phyloP scores from a whole-genome alignment of 768 basidiomycete species.

The Phlebiopsis flavidoalba region DNA sequence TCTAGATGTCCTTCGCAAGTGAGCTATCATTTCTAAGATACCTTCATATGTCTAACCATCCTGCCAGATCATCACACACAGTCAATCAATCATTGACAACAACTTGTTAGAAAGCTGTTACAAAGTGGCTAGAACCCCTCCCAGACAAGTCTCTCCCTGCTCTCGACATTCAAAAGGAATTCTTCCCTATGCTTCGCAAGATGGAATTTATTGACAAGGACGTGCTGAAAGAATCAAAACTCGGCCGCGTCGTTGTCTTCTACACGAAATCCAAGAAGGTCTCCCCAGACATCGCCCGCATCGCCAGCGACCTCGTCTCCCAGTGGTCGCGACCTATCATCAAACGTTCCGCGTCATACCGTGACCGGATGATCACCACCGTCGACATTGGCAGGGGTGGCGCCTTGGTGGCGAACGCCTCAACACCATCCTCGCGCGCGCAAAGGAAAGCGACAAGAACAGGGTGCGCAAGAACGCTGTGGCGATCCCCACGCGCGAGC shows the following conservation, averaged over 20 bases:
- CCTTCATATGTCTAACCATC: neutral
- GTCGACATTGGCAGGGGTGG: constrained; percentile 37
- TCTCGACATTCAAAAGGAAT: constrained; percentile 90
- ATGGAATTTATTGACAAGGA: constrained; percentile 91
- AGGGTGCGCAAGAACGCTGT: constrained; percentile 76
- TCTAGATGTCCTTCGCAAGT: constrained; percentile 93
- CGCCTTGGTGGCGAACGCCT: constrained; percentile 47
- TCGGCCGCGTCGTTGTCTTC: constrained; percentile 88
- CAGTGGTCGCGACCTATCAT: constrained; percentile 89
- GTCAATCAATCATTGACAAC: constrained; percentile 92
- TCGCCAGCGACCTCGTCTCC: constrained; percentile 80
- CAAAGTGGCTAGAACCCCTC: constrained; percentile 90
- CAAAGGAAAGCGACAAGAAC: constrained; percentile 62
- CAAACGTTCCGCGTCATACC: constrained; percentile 80
- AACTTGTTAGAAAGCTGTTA: constrained; percentile 88
- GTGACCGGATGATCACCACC: constrained; percentile 64
- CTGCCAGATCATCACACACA: constrained; percentile 68
- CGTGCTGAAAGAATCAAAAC: constrained; percentile 85
- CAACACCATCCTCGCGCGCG: constrained; percentile 64
- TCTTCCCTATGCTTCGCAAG: constrained; percentile 78
- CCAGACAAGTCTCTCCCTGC: constrained; percentile 90
- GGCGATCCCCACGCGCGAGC: constrained; percentile 70
- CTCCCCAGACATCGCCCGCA: constrained; percentile 71
- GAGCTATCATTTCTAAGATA: constrained; percentile 22
- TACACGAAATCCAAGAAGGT: constrained; percentile 96